Evolutionary conservation across 2,329 filamentous ascomycete genomes (phyloP), one percentile per base, ranked within the genome.

Genomic region (Fusarium bactridioides): DNA sequence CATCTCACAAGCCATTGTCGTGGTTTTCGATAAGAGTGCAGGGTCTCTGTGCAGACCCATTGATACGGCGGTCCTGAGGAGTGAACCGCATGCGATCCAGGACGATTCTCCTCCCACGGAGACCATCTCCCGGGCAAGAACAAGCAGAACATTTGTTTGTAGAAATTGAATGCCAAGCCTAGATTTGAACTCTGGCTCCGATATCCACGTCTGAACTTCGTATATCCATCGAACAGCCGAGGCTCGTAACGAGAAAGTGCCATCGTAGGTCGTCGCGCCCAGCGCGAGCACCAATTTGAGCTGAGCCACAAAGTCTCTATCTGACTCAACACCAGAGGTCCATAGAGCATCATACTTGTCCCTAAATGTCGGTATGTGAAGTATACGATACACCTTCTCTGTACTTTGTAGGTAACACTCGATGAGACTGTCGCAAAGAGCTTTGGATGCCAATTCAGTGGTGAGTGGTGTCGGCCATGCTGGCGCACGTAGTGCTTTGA

Each of bases 281-380:
- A 91, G 84, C 1, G 89, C 88, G 8, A 91, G 78, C 0, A 90
- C 83, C 1, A 91, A 79, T 70, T 90, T 89, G 6, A 91, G 69
- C 50, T 88, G 88, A 19, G 90, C 83, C 3, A 90, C 65, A 54
- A 91, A 91, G 0, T 78, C 79, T 4, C 78, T 79, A 44, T 85
- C 82, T 0, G 80, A 75, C 3, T 78, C 64, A 0, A 64, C 37
- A 0, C 73, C 70, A 3, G 78, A 70, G 2, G 44, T 41, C 88
- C 88, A 91, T 2, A 88, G 70, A 1, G 82, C 81, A 29, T 88
- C 85, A 25, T 88, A 89, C 5, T 85, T 82, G 11, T 75, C 80
- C 31, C 64, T 79, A 48, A 89, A 89, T 3, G 81, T 83, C 1
- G 86, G 87, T 1, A 88, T 76, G 64, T 89, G 87, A 1, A 89